phyloP scores from a whole-genome alignment of 306 rosid species.

The Cyamopsis tetragonoloba region DNA sequence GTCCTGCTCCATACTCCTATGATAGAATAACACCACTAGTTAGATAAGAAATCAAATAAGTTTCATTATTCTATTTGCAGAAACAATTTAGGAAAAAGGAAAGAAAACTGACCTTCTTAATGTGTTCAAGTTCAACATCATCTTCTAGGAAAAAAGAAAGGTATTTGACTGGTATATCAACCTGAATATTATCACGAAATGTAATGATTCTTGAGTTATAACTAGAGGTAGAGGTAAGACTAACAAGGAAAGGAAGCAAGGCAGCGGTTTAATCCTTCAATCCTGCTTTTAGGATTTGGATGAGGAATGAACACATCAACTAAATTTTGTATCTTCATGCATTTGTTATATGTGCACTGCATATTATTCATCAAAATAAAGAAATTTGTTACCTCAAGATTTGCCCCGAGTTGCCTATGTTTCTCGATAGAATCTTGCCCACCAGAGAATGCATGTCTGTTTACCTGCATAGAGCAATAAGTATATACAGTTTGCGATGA shows the following conservation, averaged over 20 bases:
- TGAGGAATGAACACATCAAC: neutral
- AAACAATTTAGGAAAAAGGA: neutral
- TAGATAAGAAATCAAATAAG: conserved; percentile 5
- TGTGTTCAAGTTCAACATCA: conserved; percentile 70
- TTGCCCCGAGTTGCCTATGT: conserved; percentile 82
- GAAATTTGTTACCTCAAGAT: conserved; percentile 63
- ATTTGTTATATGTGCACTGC: neutral
- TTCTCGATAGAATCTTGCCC: conserved; percentile 91
- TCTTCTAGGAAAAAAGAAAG: conserved; percentile 80
- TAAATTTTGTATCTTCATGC: neutral
- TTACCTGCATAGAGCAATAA: conserved; percentile 57
- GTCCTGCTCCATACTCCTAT: conserved; percentile 86
- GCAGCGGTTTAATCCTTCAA: neutral
- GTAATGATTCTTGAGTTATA: conserved; percentile 12
- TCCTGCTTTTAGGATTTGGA: neutral
- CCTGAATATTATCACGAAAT: conserved; percentile 44
- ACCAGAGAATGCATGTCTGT: conserved; percentile 82
- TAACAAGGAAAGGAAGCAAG: neutral
- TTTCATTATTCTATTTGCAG: neutral
- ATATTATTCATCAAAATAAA: conserved; percentile 13
- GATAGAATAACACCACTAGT: conserved; percentile 2
- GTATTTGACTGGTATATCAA: conserved; percentile 88
- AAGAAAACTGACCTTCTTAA: conserved; percentile 49
- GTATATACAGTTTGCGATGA: neutral
- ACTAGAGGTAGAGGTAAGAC: neutral